These are phyloP conservation scores for Blepharisma stoltei DNA, from an alignment of 73 alveolate genomes.

Conservation along the genomic window DNA sequence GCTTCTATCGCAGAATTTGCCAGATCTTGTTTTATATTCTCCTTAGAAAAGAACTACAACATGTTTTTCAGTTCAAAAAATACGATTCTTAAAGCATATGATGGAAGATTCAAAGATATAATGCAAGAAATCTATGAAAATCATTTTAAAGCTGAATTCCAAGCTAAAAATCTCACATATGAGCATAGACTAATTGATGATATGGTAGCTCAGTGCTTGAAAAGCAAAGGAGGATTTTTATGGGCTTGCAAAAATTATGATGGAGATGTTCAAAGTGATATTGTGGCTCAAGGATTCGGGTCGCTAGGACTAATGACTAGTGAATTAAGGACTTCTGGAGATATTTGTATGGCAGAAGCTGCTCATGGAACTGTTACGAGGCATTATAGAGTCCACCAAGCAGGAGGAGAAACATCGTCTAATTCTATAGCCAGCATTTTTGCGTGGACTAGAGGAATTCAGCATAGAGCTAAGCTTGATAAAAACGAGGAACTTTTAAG, in stretches of 20 bases:
- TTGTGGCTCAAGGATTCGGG: conserved; percentile 86
- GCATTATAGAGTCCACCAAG: conserved; percentile 72
- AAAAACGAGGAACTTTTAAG: conserved; percentile 36
- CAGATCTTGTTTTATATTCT: conserved; percentile 66
- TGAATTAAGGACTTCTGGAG: conserved; percentile 72
- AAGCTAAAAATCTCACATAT: conserved; percentile 40
- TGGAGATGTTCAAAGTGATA: conserved; percentile 84
- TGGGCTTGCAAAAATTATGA: conserved; percentile 91
- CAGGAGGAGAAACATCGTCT: conserved; percentile 79
- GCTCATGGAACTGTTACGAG: conserved; percentile 92
- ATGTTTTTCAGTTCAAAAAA: conserved; percentile 77
- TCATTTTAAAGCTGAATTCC: conserved; percentile 55
- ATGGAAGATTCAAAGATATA: conserved; percentile 75
- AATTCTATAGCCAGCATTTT: conserved; percentile 79
- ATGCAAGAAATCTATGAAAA: conserved; percentile 60
- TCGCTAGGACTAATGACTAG: conserved; percentile 81
- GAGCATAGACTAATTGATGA: conserved; percentile 71
- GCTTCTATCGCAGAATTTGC: conserved; percentile 76
- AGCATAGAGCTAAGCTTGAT: conserved; percentile 74
- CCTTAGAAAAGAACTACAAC: conserved; percentile 64
- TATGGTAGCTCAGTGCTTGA: conserved; percentile 65
- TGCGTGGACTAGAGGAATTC: conserved; percentile 87
- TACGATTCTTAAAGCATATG: conserved; percentile 79
- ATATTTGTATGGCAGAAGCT: conserved; percentile 79
- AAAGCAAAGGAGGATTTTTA: conserved; percentile 76